Evolutionary conservation across 2,329 filamentous ascomycete genomes (phyloP), one percentile per base, ranked within the genome.

Genomic region (Penicillium sp.): DNA sequence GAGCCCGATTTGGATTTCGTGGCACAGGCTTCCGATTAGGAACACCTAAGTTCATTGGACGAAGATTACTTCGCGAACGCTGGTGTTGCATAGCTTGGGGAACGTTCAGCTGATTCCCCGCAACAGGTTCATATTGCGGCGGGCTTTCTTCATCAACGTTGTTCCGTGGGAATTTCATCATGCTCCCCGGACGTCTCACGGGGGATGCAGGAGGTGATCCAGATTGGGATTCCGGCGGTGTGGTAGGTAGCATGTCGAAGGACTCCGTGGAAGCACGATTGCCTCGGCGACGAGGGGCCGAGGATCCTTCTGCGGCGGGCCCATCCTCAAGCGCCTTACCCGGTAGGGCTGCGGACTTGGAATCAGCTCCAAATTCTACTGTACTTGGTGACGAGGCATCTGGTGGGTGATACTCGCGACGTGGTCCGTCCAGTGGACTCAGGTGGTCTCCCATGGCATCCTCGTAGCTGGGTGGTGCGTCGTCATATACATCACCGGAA

Each of bases 391-490:
- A 59, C 33, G 64, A 61, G 61, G 64, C 58, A 56, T 66, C 64
- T 63, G 68, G 65, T 67, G 70, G 65, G 64, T 71, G 68, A 69
- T 75, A 75, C 62, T 75, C 71, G 61, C 71, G 68, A 60, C 89
- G 76, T 24, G 84, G 73, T 53, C 83, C 85, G 64, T 88, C 80
- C 49, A 88, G 80, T 1, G 88, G 87, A 32, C 80, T 84, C 54
- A 93, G 70, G 51, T 83, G 80, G 56, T 87, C 84, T 6, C 88
- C 89, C 70, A 96, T 84, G 12, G 88, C 89, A 69, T 96, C 90
- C 69, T 95, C 89, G 64, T 97, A 97, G 62, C 88, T 95, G 7
- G 90, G 90, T 17, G 91, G 90, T n/a, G 88, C 87, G 49, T 93
- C 88, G 29, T 88, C 84, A 56, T 64, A 65, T 26, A 28, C 54